Conservation (phyloP, 768 basidiomycete species). For the Hygrophorus russula region DNA sequence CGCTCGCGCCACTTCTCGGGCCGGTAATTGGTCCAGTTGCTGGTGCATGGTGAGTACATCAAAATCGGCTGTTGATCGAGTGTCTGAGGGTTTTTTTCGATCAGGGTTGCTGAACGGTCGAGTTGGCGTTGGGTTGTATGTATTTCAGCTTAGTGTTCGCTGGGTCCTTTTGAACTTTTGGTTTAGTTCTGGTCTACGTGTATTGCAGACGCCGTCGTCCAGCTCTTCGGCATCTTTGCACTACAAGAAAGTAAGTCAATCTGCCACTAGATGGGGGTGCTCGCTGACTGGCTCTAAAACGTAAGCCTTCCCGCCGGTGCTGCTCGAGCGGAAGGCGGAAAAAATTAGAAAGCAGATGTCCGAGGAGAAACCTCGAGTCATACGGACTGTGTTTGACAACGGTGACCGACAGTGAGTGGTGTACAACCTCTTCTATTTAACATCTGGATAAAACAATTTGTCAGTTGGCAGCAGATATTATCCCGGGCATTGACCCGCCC, state of each 20-base stretch:
- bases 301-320: slow-evolving; percentile 31
- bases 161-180: neutral
- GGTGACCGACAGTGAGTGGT: no score
- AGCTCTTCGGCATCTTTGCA: no score
- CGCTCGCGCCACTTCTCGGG: slow-evolving; percentile 54
- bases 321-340: slow-evolving; percentile 41
- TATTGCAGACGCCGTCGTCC: no score
- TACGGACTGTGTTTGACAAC: no score
- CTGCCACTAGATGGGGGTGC: no score
- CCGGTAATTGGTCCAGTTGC: slow-evolving; percentile 54
- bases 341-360: slow-evolving; percentile 40
- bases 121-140: slow-evolving; percentile 68
- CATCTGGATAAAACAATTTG: no score
- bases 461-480: slow-evolving; percentile 22
- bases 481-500: slow-evolving; percentile 50
- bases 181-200: no score
- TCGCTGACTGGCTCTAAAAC: slow-evolving; percentile 7
- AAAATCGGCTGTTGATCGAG: neutral
- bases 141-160: neutral
- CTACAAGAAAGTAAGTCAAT: no score
- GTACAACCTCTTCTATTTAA: no score
- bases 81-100: slow-evolving; percentile 7
- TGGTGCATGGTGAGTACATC: slow-evolving; percentile 38
- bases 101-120: slow-evolving; percentile 43
- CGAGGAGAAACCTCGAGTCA: slow-evolving; percentile 10